Conservation (phyloP, 352 stramenopile species). For the Phytopythium chamaehyphon region DNA sequence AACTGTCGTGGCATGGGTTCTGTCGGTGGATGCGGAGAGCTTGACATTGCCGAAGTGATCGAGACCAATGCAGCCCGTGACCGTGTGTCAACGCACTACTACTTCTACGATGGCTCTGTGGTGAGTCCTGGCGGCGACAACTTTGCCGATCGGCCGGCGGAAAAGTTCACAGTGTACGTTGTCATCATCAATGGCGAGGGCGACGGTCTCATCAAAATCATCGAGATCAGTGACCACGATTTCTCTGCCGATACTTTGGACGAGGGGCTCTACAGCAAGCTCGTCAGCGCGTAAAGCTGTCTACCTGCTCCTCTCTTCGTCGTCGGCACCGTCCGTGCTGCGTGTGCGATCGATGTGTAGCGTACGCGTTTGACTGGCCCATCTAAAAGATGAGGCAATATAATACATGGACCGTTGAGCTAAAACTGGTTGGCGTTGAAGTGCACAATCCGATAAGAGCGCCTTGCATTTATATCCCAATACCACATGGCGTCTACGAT, state of each 20-base stretch:
- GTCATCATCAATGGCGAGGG: conserved; percentile 54
- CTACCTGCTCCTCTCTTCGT: neutral
- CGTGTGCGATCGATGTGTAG: neutral
- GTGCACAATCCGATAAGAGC: no score
- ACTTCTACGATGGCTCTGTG: conserved; percentile 51
- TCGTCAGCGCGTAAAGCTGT: neutral
- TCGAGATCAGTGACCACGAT: conserved; percentile 49
- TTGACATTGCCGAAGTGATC: conserved; percentile 68
- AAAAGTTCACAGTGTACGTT: conserved; percentile 42
- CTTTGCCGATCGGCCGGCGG: conserved; percentile 30
- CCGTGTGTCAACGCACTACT: conserved; percentile 57
- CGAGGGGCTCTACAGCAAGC: neutral
- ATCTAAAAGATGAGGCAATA: no score
- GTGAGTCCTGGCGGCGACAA: conserved; percentile 36
- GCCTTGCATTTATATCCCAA: no score
- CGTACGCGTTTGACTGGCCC: neutral
- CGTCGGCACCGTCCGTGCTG: neutral
- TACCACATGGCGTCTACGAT: neutral
- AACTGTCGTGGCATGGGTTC: conserved; percentile 60
- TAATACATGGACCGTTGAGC: neutral
- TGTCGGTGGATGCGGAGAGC: conserved; percentile 52
- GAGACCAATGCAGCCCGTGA: conserved; percentile 27
- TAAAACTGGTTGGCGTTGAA: no score
- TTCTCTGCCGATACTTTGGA: conserved; percentile 30
- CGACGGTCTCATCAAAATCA: conserved; percentile 51